These are phyloP conservation scores for Hanseniaspora nectarophila DNA, from an alignment of 805 yeast genomes.

Conservation along the genomic window DNA sequence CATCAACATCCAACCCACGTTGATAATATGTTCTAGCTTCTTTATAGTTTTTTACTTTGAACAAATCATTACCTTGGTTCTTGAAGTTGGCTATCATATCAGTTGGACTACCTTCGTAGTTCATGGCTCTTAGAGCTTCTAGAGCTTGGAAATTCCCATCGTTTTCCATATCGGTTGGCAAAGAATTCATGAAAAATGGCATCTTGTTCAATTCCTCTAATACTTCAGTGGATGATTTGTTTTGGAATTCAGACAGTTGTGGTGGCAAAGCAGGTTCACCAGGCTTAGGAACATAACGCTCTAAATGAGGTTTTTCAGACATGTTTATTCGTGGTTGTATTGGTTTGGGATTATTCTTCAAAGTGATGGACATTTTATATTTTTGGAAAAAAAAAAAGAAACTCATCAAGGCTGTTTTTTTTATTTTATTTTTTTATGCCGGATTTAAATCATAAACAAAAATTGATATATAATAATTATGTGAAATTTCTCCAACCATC, in stretches of 20 bases:
- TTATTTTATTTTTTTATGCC: too few relatives aligned
- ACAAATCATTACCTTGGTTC: conserved; percentile 85
- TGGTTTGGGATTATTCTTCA: background rate
- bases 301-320: conserved; percentile 23
- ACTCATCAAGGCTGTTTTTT: background rate
- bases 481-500: conserved; percentile 42
- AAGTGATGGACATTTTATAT: too few relatives aligned
- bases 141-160: conserved; percentile 60
- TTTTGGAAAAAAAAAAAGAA: background rate
- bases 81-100: conserved; percentile 85
- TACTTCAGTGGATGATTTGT: conserved; percentile 63
- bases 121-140: conserved; percentile 83
- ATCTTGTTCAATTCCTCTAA: conserved; percentile 64
- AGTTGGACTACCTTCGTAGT: conserved; percentile 90
- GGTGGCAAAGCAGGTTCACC: conserved; percentile 72
- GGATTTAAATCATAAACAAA: too few relatives aligned
- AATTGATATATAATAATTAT: too few relatives aligned
- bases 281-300: conserved; percentile 34
- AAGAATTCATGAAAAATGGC: conserved; percentile 88
- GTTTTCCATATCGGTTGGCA: conserved; percentile 62
- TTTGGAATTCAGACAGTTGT: conserved; percentile 51
- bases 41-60: conserved; percentile 53
- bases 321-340: background rate
- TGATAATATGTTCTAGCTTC: conserved; percentile 71
- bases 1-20: conserved; percentile 60